These are phyloP conservation scores for Globisporangium camurandrum DNA, from an alignment of 352 stramenopile species.

Conservation along the genomic window DNA sequence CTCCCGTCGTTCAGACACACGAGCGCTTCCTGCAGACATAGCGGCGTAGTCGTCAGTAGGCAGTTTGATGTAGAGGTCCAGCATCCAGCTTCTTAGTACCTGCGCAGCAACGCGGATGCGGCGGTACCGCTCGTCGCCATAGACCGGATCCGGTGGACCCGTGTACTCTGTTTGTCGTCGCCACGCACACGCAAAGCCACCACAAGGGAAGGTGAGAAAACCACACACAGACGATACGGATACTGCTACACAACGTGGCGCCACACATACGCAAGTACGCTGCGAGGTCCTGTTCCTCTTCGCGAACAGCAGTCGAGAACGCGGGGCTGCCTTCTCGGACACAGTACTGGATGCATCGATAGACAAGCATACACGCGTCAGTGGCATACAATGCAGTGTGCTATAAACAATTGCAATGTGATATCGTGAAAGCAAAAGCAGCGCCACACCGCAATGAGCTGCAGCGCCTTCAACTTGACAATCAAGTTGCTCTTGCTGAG, in stretches of 20 bases:
- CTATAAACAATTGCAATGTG: too few species aligned
- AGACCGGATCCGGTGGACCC: constrained; percentile 64
- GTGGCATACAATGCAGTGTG: background rate
- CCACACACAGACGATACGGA: too few species aligned
- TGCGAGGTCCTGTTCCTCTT: constrained; percentile 64
- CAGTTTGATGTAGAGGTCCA: too few species aligned
- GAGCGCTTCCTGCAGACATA: constrained; percentile 59
- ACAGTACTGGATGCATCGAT: constrained; percentile 38
- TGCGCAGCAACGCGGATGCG: constrained; percentile 76
- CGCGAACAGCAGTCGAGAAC: constrained; percentile 50
- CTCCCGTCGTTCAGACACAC: constrained; percentile 72
- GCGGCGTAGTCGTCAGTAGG: too few species aligned
- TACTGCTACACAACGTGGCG: background rate
- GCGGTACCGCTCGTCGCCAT: constrained; percentile 78
- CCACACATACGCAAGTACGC: constrained; percentile 57
- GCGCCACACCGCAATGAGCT: constrained; percentile 70
- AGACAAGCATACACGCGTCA: background rate
- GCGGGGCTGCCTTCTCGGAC: constrained; percentile 57
- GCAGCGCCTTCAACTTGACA: constrained; percentile 80
- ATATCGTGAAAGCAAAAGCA: background rate
- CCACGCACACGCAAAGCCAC: constrained; percentile 3
- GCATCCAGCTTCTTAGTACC: too few species aligned
- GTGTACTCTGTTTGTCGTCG: constrained; percentile 61
- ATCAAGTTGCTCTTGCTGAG: constrained; percentile 80
- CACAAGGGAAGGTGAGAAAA: too few species aligned